Evolutionary conservation across 768 basidiomycete genomes (phyloP).

Genomic region (Xerocomellus chrysenteron): DNA sequence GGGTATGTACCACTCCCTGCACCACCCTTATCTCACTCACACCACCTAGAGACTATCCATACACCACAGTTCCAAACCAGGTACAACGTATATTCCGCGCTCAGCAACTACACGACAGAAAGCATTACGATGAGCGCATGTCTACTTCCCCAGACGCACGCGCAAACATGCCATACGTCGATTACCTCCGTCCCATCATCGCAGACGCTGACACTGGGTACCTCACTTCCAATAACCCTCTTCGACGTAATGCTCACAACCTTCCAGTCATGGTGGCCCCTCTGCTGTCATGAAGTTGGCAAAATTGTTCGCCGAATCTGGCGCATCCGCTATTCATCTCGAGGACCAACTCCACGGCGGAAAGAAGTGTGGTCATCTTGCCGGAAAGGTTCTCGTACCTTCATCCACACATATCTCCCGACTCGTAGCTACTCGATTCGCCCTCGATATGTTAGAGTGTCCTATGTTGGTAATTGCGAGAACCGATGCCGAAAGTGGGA

Average conservation of each 20-base stretch:
- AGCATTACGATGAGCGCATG: constrained; percentile 87
- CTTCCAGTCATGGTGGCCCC: constrained; percentile 79
- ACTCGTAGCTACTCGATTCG: constrained; percentile 82
- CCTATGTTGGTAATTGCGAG: constrained; percentile 89
- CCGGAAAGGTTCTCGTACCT: constrained; percentile 91
- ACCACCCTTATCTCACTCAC: neutral
- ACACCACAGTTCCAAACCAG: constrained; percentile 95
- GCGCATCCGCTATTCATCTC: constrained; percentile 86
- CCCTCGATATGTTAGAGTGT: constrained; percentile 85
- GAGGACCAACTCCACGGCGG: constrained; percentile 95
- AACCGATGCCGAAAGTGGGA: constrained; percentile 87
- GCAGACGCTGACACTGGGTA: constrained; percentile 95
- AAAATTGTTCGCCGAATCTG: constrained; percentile 94
- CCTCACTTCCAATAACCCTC: constrained; percentile 17
- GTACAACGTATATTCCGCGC: constrained; percentile 90
- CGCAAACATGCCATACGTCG: constrained; percentile 71
- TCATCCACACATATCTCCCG: constrained; percentile 84
- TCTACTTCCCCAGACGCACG: constrained; percentile 60
- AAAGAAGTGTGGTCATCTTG: constrained; percentile 93
- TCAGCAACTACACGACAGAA: constrained; percentile 90
- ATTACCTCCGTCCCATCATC: constrained; percentile 90
- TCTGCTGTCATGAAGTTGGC: constrained; percentile 93
- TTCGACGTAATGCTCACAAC: constrained; percentile 6
- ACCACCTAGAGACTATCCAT: constrained; percentile 78
- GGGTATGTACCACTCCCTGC: constrained; percentile 45